Evolutionary conservation across 2,329 filamentous ascomycete genomes (phyloP), one percentile per base, ranked within the genome.

Genomic region (Nigrospora osmanthi): DNA sequence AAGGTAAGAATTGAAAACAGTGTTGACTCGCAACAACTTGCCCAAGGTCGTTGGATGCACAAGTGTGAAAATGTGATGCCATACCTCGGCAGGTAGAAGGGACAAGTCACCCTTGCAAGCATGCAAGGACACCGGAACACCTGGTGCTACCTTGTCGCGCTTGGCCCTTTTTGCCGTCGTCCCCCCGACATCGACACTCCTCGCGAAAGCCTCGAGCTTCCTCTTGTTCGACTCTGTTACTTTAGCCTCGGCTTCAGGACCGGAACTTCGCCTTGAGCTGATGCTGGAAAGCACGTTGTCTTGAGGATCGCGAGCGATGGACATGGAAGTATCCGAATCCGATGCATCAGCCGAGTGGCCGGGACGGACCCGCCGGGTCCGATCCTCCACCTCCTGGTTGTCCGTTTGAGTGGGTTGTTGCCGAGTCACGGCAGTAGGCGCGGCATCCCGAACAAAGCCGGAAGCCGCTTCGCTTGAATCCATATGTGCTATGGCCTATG

Each of bases 21-120:
- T 83, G 71, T 81, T 87, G 70, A 84, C 76, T 62, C 69, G 67
- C 64, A 87, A 71, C 68, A 87, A 71, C 64, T 69, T 74, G 58
- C 81, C 81, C 57, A 89, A 69, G 50, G 74, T 70, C 59, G 65
- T 72, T 46, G 85, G 83, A 47, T 80, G 74, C 61, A 81, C 75
- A 60, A 80, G 81, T 56, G 73, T 75, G 62, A 88, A 86, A 56
- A 87, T 70, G 58, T 76, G 73, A 58, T 87, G 83, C 83, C 84
- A 87, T 56, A 86, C 67, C 64, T 82, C 77, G 53, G 72, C 68
- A 57, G 81, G 76, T 46, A 59, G 47, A 16, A 48, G 42, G 46
- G 50, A 53, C 41, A 40, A 51, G 33, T 52, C 50, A 40, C 50
- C 49, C 16, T 14, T 42, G 33, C 23, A 34, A 43, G 16, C 12